Conservation (phyloP, 225 moss, liverwort and hornwort species). For the Neckera pumila region DNA sequence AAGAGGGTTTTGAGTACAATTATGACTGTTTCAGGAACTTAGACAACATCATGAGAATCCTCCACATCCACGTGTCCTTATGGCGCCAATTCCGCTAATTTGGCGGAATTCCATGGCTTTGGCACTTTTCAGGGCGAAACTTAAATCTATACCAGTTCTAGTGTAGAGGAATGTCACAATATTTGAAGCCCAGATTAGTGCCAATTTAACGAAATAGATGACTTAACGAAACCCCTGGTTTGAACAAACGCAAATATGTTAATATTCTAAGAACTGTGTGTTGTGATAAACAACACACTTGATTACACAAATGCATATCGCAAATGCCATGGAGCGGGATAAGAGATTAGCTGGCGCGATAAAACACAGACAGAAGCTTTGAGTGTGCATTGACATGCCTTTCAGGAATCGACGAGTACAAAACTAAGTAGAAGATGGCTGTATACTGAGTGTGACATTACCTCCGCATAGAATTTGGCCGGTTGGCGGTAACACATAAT, state of each 20-base stretch:
- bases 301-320: not conserved
- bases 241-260: not conserved
- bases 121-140: not conserved
- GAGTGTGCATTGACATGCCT: not conserved
- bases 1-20: not conserved
- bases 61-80: not conserved
- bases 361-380: not conserved
- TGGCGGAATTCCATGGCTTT: not conserved
- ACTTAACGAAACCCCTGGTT: not conserved
- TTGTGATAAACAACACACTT: not conserved
- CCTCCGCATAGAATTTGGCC: slow-evolving; percentile 48
- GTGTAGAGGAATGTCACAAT: not conserved
- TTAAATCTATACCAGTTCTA: not conserved
- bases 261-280: not conserved
- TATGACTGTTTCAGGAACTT: not conserved
- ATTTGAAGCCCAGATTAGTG: not conserved
- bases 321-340: not conserved
- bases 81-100: not conserved
- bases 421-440: not conserved
- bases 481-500: slow-evolving; percentile 45
- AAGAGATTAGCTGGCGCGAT: not conserved
- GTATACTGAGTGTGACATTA: not conserved
- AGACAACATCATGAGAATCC: not conserved
- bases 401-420: not conserved
- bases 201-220: not conserved